These are phyloP conservation scores for Fusarium solani-melongenae DNA, from an alignment of 2,329 filamentous ascomycete species.

Conservation along the genomic window DNA sequence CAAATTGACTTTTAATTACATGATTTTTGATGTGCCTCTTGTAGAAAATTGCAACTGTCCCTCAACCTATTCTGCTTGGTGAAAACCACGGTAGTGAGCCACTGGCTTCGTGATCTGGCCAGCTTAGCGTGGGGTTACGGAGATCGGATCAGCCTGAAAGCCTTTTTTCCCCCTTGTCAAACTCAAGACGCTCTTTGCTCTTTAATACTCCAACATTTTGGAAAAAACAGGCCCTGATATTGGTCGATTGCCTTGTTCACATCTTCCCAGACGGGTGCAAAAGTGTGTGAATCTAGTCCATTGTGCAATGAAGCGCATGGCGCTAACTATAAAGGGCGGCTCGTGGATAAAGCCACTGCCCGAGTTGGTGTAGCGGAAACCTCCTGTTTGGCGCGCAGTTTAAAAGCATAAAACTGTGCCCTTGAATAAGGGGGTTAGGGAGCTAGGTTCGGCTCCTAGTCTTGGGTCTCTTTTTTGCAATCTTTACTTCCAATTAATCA, in stretches of 20 bases:
- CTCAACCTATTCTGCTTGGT: neutral
- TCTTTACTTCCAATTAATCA: neutral
- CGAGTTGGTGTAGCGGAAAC: neutral
- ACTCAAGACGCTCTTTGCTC: neutral
- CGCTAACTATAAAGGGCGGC: neutral
- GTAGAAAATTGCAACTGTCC: neutral
- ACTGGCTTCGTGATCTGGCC: neutral
- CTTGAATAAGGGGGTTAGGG: neutral
- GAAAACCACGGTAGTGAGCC: neutral
- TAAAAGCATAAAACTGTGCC: neutral
- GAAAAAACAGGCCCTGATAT: neutral
- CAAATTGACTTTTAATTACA: neutral
- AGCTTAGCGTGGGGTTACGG: neutral
- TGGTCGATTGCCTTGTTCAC: neutral
- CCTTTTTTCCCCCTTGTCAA: fast-evolving
- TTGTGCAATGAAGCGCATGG: fast-evolving
- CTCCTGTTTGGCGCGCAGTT: neutral
- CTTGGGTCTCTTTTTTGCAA: neutral
- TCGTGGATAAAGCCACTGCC: neutral
- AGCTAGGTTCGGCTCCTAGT: neutral
- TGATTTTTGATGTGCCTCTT: fast-evolving
- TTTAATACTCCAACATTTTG: neutral
- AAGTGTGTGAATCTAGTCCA: neutral
- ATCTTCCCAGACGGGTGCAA: neutral
- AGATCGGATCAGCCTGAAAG: neutral